Evolutionary conservation across 1,139 yeast species (phyloP), one percentile per base, ranked within the genome.

Genomic region (Blastobotrys indianensis): DNA sequence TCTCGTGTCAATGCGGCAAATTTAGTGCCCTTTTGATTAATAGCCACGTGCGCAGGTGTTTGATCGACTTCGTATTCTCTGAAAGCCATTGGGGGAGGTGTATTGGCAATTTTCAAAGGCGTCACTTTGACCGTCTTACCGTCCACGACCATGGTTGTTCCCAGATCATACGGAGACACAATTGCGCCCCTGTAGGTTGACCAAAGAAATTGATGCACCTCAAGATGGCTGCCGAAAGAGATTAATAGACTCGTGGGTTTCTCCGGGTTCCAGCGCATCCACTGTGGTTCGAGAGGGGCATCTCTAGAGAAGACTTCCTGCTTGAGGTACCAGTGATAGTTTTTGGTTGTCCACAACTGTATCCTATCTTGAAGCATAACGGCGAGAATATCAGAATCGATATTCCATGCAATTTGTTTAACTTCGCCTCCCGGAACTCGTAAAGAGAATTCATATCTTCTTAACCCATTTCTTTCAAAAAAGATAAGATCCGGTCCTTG

Each of bases 271-370:
- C 95, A 92, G 40, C 41, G 12, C 31, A 40, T 46, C 52, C 47
- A 40, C 33, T 12, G 37, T 13, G 45, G 45, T 17, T n/a, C 11
- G 11, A 13, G 10, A 16, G 36, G 42, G 4, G 16, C 12, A 2
- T 64, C 55, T 33, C 64, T 58, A 3, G 73, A 61, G 41, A 57
- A 59, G 3, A 90, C 67, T 60, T 84, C 94, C 64, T 85, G 94
- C 61, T 94, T 92, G 55, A 90, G 72, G 62, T 85, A 87, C 97
- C 98, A 94, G 62, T 90, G 95, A 64, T 90, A 94, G 63, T 94
- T 94, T 60, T 86, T 90, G 1, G 85, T 74, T 1, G 94, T 82
- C 97, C 97, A 94, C 32, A 94, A 67, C 61, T 85, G 95, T 15
- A 92, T 73, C 32, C 77, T 68, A 54, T 82, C 75, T 1, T 66